These are phyloP conservation scores for Diutina rugosa DNA, from an alignment of 1,139 yeast genomes.

Conservation along the genomic window DNA sequence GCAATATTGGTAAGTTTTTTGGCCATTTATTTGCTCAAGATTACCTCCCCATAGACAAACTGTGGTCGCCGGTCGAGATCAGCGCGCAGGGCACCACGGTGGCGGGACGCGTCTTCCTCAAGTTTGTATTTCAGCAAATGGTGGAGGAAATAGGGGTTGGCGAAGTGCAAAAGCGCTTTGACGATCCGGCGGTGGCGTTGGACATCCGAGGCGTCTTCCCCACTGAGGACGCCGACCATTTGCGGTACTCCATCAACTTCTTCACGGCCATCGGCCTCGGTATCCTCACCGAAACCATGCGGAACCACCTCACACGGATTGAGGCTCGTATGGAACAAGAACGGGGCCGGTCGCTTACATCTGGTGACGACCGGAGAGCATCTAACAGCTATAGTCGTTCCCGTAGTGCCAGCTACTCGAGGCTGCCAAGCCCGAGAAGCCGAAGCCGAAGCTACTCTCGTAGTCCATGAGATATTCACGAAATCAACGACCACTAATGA, in stretches of 20 bases:
- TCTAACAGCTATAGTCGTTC: not conserved
- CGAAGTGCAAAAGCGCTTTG: constrained; percentile 35
- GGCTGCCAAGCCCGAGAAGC: not conserved
- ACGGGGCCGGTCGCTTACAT: not conserved
- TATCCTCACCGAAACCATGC: constrained; percentile 67
- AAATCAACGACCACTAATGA: not conserved
- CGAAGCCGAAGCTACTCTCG: not conserved
- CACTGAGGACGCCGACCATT: constrained; percentile 33
- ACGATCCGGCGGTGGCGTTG: constrained; percentile 19
- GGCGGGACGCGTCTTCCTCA: constrained; percentile 70
- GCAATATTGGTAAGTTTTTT: constrained; percentile 78
- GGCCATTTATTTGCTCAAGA: constrained; percentile 76
- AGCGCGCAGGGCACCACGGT: constrained; percentile 69
- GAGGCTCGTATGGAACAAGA: not conserved
- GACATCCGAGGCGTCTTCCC: constrained; percentile 39
- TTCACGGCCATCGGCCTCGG: constrained; percentile 93
- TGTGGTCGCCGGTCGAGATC: constrained; percentile 48
- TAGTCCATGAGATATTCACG: not conserved
- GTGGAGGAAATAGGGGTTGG: constrained; percentile 63
- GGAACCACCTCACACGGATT: constrained; percentile 31
- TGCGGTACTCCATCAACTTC: constrained; percentile 74
- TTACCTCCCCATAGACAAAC: constrained; percentile 30
- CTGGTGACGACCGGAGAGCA: not conserved
- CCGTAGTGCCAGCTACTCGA: not conserved
- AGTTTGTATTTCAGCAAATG: constrained; percentile 70